Percentiles rank a stretch among this genome's conserved stretches.
Conservation (phyloP, 1,284 basidiomycete species). For the Apiotrichum brassicae region DNA sequence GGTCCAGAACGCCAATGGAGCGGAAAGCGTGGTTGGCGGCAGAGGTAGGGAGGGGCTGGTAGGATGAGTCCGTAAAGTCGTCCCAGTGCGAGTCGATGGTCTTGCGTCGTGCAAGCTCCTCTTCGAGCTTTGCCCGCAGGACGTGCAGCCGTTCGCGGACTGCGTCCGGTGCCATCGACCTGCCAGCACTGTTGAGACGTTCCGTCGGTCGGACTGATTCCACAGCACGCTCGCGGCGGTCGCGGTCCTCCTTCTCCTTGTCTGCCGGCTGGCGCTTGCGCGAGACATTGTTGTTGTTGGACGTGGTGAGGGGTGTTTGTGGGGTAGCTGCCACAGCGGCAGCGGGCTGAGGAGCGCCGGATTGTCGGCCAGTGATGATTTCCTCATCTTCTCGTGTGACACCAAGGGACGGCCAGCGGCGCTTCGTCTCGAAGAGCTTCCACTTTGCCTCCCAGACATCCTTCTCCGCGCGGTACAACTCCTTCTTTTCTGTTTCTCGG, state of each 20-base stretch:
- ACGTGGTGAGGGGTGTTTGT: constrained; percentile 6
- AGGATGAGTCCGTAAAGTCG: constrained; percentile 70
- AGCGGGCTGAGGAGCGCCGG: constrained; percentile 60
- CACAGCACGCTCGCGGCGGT: constrained; percentile 35
- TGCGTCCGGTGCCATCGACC: constrained; percentile 37
- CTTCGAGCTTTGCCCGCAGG: constrained; percentile 63
- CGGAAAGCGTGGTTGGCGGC: constrained; percentile 48
- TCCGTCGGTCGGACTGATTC: constrained; percentile 27
- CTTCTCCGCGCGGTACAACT: constrained; percentile 56
- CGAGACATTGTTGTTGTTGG: constrained; percentile 34
- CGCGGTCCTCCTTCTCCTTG: constrained; percentile 36
- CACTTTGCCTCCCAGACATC: constrained; percentile 73
- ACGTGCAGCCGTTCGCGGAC: constrained; percentile 56
- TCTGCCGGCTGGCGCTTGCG: constrained; percentile 28
- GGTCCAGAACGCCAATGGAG: constrained; percentile 41
- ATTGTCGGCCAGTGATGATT: constrained; percentile 48
- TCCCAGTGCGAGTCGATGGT: constrained; percentile 70
- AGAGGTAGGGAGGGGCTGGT: constrained; percentile 55
- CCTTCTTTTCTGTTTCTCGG: constrained; percentile 71
- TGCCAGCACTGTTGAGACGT: constrained; percentile 20
- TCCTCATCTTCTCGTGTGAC: constrained; percentile 77
- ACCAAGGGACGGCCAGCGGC: constrained; percentile 61
- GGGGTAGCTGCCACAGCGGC: constrained; percentile 44
- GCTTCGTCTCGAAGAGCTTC: constrained; percentile 70
- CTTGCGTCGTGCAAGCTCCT: constrained; percentile 59